These are phyloP conservation scores for Taphrina pruni DNA, from an alignment of 1,139 yeast species.

Conservation along the genomic window DNA sequence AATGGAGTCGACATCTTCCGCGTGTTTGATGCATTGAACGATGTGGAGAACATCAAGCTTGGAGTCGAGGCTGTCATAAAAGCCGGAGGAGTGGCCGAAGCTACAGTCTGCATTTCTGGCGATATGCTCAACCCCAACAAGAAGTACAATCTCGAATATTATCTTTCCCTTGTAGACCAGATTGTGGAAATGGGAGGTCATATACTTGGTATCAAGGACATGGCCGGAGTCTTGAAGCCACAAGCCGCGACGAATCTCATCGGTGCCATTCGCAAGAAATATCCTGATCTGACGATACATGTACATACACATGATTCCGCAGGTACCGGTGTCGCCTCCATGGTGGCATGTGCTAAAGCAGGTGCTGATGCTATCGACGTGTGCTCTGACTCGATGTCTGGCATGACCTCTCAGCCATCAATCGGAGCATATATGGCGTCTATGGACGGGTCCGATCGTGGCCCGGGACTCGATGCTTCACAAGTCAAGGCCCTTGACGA, in stretches of 20 bases:
- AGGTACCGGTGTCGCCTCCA: slow-evolving; percentile 97
- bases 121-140: slow-evolving; percentile 95
- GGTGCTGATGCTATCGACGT: slow-evolving; percentile 99
- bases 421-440: slow-evolving; percentile 91
- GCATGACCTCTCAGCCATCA: slow-evolving; percentile 98
- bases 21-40: slow-evolving; percentile 96
- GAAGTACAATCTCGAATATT: slow-evolving; percentile 92
- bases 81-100: slow-evolving; percentile 99
- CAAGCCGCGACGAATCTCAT: slow-evolving; percentile 83
- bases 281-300: slow-evolving; percentile 94
- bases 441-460: slow-evolving; percentile 75
- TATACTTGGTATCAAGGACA: slow-evolving; percentile 94
- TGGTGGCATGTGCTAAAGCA: slow-evolving; percentile 90
- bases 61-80: slow-evolving; percentile 98
- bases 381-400: slow-evolving; percentile 94
- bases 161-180: slow-evolving; percentile 77
- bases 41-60: slow-evolving; percentile 91
- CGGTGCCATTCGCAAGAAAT: slow-evolving; percentile 78
- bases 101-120: slow-evolving; percentile 98
- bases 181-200: slow-evolving; percentile 95
- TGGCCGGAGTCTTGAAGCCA: slow-evolving; percentile 99
- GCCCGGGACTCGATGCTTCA: slow-evolving; percentile 71
- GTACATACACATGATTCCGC: slow-evolving; percentile 99
- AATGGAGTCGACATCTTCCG: slow-evolving; percentile 97
- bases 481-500: slow-evolving; percentile 82